These are phyloP conservation scores for Mytilinidion resinicola DNA, from an alignment of 495 filamentous ascomycete genomes.

Conservation along the genomic window DNA sequence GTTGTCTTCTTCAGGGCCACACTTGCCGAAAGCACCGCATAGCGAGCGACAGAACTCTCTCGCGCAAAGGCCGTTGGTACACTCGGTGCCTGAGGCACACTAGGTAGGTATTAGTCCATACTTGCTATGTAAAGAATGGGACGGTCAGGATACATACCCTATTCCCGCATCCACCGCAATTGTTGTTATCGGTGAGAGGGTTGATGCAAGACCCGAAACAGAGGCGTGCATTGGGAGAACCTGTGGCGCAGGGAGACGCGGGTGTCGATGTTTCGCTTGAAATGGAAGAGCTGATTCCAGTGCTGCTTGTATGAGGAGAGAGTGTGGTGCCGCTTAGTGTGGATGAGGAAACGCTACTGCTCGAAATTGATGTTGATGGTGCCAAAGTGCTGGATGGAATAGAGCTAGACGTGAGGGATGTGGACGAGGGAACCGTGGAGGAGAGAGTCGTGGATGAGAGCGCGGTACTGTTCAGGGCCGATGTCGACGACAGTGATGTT, in stretches of 20 bases:
- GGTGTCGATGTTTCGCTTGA: conserved; percentile 2
- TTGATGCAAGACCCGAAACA: conserved; percentile 18
- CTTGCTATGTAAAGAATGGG: background rate
- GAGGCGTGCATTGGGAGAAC: background rate
- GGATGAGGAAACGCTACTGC: background rate
- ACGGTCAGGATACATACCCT: background rate
- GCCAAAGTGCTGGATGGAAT: too few relatives aligned
- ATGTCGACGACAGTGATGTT: too few relatives aligned
- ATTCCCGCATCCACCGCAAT: conserved; percentile 21
- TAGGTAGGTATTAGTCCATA: background rate
- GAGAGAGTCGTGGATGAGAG: too few relatives aligned
- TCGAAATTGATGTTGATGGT: background rate
- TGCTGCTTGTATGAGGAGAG: background rate
- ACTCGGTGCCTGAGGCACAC: conserved; percentile 10
- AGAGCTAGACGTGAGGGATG: too few relatives aligned
- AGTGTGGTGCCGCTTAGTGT: background rate
- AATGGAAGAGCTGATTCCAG: conserved; percentile 1
- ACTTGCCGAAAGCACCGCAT: conserved; percentile 1
- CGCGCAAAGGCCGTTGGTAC: conserved; percentile 24
- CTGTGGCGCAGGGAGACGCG: background rate
- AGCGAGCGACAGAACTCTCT: conserved; percentile 8
- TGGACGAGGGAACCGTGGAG: too few relatives aligned
- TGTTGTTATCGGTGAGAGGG: background rate
- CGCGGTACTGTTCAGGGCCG: too few relatives aligned
- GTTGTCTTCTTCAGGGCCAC: conserved; percentile 3